phyloP scores from a whole-genome alignment of 2,329 filamentous ascomycete genomes.

The Fonsecaea multimorphosa region DNA sequence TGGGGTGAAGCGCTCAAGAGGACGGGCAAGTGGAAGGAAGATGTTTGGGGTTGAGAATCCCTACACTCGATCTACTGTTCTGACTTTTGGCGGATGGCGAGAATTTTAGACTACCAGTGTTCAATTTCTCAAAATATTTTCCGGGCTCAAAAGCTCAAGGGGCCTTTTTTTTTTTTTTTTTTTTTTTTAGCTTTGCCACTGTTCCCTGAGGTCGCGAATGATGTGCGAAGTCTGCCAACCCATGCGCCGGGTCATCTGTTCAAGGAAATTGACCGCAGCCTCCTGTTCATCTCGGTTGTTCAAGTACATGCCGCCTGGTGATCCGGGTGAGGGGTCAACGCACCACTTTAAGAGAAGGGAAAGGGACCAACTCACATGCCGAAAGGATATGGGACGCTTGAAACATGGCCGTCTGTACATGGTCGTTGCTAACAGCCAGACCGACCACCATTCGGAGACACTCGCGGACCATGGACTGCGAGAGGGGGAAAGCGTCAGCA shows the following conservation, averaged over 20 bases:
- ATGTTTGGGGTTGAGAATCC: conserved; percentile 56
- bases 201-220: conserved; percentile 22
- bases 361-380: conserved; percentile 21
- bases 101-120: background rate
- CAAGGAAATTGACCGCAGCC: conserved; percentile 26
- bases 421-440: conserved; percentile 28
- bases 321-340: background rate
- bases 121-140: background rate
- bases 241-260: conserved; percentile 21
- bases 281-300: conserved; percentile 25
- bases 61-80: background rate
- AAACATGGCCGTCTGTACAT: conserved; percentile 27
- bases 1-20: conserved; percentile 59
- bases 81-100: background rate
- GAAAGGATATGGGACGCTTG: conserved; percentile 32
- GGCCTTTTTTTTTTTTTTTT: too few relatives aligned
- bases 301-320: conserved; percentile 29
- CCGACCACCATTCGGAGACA: conserved; percentile 28
- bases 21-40: conserved; percentile 60
- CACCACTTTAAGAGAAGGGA: background rate
- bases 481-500: background rate
- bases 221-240: conserved; percentile 31
- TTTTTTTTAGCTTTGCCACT: conserved; percentile 24
- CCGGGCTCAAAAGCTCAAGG: too few relatives aligned
- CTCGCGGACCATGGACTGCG: background rate